phyloP scores from a whole-genome alignment of 163 green algal genomes.

The Volvox carteri region DNA sequence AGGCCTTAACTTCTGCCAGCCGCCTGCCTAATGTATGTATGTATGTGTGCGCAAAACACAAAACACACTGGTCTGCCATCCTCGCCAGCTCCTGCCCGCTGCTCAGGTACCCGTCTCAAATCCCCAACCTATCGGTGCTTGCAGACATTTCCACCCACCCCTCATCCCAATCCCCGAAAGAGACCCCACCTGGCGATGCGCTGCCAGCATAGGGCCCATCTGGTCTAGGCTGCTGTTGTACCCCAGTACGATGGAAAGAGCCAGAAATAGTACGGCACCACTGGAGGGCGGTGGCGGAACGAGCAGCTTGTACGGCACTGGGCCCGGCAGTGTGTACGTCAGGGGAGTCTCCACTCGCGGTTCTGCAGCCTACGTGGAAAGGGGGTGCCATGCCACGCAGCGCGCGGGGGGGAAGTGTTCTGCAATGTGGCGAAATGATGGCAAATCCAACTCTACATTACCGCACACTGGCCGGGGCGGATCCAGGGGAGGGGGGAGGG shows the following conservation, averaged over 20 bases:
- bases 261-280: constrained; percentile 60
- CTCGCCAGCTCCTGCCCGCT: too few relatives aligned
- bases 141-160: neutral
- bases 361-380: neutral
- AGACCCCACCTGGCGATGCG: constrained; percentile 44
- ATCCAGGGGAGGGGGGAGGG: neutral
- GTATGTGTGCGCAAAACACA: too few relatives aligned
- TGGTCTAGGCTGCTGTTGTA: neutral
- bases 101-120: too few relatives aligned
- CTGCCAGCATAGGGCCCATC: constrained; percentile 1
- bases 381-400: too few relatives aligned
- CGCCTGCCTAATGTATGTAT: too few relatives aligned
- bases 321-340: constrained; percentile 17
- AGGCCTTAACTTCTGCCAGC: too few relatives aligned
- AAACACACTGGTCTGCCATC: too few relatives aligned
- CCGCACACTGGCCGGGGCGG: too few relatives aligned
- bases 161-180: neutral
- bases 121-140: too few relatives aligned
- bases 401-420: too few relatives aligned
- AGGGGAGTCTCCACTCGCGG: constrained; percentile 7
- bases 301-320: constrained; percentile 22
- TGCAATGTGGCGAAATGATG: too few relatives aligned
- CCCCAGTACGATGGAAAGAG: constrained; percentile 55
- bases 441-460: too few relatives aligned
- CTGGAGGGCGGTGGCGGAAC: constrained; percentile 64